Evolutionary conservation across 352 stramenopile species (phyloP).

Genomic region (Pseudoperonospora humuli): DNA sequence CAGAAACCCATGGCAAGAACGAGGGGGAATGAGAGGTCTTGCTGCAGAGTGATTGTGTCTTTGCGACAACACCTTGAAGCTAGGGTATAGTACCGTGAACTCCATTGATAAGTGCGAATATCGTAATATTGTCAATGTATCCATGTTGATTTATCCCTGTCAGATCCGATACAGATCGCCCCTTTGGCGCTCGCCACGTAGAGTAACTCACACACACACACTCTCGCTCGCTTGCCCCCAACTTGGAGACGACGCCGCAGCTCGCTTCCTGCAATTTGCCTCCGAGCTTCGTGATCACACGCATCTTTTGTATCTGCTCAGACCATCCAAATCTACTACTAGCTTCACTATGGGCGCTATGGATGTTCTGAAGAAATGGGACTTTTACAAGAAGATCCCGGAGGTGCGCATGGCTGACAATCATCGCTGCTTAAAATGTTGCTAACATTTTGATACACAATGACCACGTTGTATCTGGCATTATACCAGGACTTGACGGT

Average conservation of each 20-base stretch:
- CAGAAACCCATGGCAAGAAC: conserved; percentile 63
- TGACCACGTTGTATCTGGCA: neutral
- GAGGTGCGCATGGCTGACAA: conserved; percentile 31
- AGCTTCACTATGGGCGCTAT: conserved; percentile 59
- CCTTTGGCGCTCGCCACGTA: conserved; percentile 15
- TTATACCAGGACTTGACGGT: conserved; percentile 71
- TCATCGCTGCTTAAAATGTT: neutral
- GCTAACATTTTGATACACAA: neutral
- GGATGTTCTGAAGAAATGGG: conserved; percentile 87
- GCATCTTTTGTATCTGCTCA: neutral
- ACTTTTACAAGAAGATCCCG: conserved; percentile 90
- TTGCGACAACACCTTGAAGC: conserved; percentile 2
- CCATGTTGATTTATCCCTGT: neutral
- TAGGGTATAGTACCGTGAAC: neutral
- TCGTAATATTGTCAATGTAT: neutral
- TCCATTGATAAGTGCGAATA: conserved; percentile 3
- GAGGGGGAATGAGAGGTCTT: neutral
- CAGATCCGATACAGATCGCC: neutral
- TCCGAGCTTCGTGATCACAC: too few relatives aligned
- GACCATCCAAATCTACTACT: neutral
- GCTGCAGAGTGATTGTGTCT: conserved; percentile 2
- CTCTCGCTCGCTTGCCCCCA: neutral
- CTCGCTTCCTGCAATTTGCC: too few relatives aligned
- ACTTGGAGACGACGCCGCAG: too few relatives aligned
- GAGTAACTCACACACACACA: conserved; percentile 7